Evolutionary conservation across 495 filamentous ascomycete genomes (phyloP), one percentile per base, ranked within the genome.

Genomic region (Acidomyces sp.): DNA sequence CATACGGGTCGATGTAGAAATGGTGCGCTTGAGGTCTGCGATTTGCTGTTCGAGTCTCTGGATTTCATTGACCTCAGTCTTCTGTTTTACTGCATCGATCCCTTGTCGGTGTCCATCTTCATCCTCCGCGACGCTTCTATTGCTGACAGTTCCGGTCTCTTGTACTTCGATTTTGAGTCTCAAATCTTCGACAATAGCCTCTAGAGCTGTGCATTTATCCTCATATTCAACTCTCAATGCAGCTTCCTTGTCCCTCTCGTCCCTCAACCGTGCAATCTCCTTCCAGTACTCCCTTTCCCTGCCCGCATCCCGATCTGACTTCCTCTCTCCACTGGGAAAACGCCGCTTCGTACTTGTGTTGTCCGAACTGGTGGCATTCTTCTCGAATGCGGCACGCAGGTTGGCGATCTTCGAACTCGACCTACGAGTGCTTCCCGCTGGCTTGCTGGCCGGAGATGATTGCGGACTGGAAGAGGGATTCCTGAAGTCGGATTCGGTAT

Each of bases 21-120:
- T 55, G 43, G 34, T 58, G 15, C 43, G 48, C 42, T 62, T 62
- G 11, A 62, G 44, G 20, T 56, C 53, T 1, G 55, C 37, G 6
- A 62, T 36, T 41, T 62, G 58, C 3, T 38, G 37, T 31, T 41
- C 29, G 6, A 45, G 35, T 12, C 48, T 16, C 6, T 25, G 24
- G 26, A 54, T 46, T 19, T 39, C 40, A 13, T 33, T 20, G 3
- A 32, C 28, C 2, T 41, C 25, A 9, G 21, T 20, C 3, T 29
- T 28, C 26, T 29, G 26, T 13, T 29, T 29, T 13, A 29, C 13
- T 29, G 26, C 26, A 29, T 29, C 9, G 26, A 9, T 29, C 26
- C 13, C 13, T 29, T 29, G 26, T n/a, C n/a, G n/a, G n/a, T n/a
- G n/a, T n/a, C n/a, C n/a, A n/a, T n/a, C n/a, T n/a, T n/a, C n/a